Evolutionary conservation across 1,284 basidiomycete genomes (phyloP), one percentile per base, ranked within the genome.

Genomic region (Moesziomyces globuligerus): DNA sequence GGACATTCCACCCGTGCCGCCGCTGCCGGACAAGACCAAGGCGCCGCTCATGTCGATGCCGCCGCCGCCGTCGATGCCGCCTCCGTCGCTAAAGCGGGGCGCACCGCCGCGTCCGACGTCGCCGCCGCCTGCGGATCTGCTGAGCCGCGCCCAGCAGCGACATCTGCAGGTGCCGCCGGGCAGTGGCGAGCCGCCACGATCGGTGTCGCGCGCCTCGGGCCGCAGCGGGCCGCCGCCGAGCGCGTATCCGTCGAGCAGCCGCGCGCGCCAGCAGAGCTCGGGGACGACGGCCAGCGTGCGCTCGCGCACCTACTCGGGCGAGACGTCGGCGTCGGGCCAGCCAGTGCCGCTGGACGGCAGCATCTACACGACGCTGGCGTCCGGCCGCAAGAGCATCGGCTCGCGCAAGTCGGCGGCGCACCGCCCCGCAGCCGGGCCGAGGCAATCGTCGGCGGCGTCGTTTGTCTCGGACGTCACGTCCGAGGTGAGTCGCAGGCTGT

Each of bases 391-490:
- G 62, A 72, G 69, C 58, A 50, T 62, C 39, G 36, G 55, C 40
- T 61, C 61, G 25, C 58, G 62, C 39, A 66, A 61, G 48, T 72
- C 69, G 29, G 41, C 42, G 0, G 38, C 50, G 21, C 53, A 46
- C n/a, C 47, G 67, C 34, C 67, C 67, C 15, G 50, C 56, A 26
- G 26, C 47, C 2, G 61, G 68, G 7, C 69, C 62, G 21, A 58
- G 69, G 11, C 58, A 62, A 39, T 66, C 74, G n/a, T 74, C 72
- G 34, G 69, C 72, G 3, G 66, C 69, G 18, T 76, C 75, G 21
- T 76, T 76, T 39, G 73, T 68, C 5, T 79, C 76, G 17, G 76
- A 79, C 34, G 76, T 72, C 21, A 79, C 75, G 11, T 79, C 76
- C 1, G 71, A 75, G 29, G 52, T 72, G 24, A 78, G 74, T 45